A percentile compares a stretch with the other conserved stretches of the same genome.
Evolutionary conservation across 2,329 filamentous ascomycete species (phyloP).

Genomic region (Aureobasidium subglaciale): DNA sequence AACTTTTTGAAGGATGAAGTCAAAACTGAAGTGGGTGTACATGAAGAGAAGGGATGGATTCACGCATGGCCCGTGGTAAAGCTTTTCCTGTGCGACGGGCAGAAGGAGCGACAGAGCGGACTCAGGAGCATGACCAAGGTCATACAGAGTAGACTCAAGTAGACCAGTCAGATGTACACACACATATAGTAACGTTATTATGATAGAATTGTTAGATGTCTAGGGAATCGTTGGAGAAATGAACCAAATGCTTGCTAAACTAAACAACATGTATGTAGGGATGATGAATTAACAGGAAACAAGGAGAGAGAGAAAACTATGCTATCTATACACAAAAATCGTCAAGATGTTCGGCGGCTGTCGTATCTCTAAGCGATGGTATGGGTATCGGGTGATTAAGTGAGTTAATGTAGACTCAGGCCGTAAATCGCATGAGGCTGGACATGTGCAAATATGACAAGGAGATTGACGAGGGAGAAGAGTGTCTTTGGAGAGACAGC

Average conservation of each 20-base stretch:
- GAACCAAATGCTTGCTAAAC: neutral
- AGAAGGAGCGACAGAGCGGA: slow-evolving; percentile 41
- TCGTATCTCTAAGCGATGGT: neutral
- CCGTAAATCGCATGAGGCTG: neutral
- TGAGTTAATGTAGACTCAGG: neutral
- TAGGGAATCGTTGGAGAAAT: too few species aligned
- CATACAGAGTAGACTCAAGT: slow-evolving; percentile 24
- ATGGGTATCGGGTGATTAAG: neutral
- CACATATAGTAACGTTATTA: too few species aligned
- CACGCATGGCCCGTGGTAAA: slow-evolving; percentile 77
- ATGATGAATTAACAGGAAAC: neutral
- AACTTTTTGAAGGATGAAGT: slow-evolving; percentile 44
- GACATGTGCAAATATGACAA: neutral
- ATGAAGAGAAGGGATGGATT: slow-evolving; percentile 59
- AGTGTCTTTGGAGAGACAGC: neutral
- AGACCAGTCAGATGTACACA: neutral
- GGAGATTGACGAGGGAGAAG: neutral
- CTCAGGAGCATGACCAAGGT: slow-evolving; percentile 38
- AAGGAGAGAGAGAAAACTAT: neutral
- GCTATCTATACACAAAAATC: neutral
- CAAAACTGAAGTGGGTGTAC: slow-evolving; percentile 48
- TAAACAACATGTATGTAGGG: neutral
- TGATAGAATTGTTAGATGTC: too few species aligned
- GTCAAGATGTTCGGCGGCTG: neutral
- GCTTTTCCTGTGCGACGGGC: slow-evolving; percentile 47